phyloP scores from a whole-genome alignment of 371 early-diverging fungal genomes.

The Apophysomyces elegans region DNA sequence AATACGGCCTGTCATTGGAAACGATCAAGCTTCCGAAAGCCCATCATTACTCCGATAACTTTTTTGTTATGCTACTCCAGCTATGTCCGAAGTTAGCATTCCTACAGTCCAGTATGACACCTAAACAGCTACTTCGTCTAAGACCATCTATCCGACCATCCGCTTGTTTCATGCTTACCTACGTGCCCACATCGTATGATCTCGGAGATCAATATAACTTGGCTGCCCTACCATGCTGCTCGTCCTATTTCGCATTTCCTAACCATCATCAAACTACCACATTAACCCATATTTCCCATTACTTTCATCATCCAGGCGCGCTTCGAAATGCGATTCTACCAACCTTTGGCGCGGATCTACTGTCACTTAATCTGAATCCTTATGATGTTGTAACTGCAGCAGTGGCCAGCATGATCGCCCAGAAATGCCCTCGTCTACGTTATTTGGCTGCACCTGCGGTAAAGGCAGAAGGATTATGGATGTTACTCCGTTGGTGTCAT shows the following conservation, averaged over 20 bases:
- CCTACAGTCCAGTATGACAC: conserved; percentile 37
- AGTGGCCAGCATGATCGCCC: conserved; percentile 38
- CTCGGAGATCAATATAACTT: conserved; percentile 13
- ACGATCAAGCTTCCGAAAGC: conserved; percentile 46
- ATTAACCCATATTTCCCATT: conserved; percentile 46
- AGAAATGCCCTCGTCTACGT: conserved; percentile 46
- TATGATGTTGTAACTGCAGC: conserved; percentile 43
- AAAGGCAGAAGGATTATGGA: conserved; percentile 53
- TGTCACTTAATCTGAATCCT: conserved; percentile 42
- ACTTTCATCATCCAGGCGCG: conserved; percentile 52
- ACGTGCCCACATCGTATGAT: conserved; percentile 23
- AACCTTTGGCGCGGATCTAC: conserved; percentile 46
- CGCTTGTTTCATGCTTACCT: conserved; percentile 41
- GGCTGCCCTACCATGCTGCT: conserved; percentile 36
- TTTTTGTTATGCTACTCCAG: conserved; percentile 26
- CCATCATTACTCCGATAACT: conserved; percentile 27
- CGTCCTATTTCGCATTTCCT: conserved; percentile 44
- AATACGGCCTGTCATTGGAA: conserved; percentile 36
- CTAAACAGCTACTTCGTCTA: conserved; percentile 23
- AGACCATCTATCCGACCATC: conserved; percentile 14
- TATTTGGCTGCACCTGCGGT: conserved; percentile 42
- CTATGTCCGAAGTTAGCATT: conserved; percentile 39
- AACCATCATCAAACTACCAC: conserved; percentile 19
- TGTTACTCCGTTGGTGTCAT: conserved; percentile 47
- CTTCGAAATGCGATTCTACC: conserved; percentile 49